These are phyloP conservation scores for Fonsecaea pedrosoi DNA, from an alignment of 2,329 filamentous ascomycete genomes.

Conservation along the genomic window DNA sequence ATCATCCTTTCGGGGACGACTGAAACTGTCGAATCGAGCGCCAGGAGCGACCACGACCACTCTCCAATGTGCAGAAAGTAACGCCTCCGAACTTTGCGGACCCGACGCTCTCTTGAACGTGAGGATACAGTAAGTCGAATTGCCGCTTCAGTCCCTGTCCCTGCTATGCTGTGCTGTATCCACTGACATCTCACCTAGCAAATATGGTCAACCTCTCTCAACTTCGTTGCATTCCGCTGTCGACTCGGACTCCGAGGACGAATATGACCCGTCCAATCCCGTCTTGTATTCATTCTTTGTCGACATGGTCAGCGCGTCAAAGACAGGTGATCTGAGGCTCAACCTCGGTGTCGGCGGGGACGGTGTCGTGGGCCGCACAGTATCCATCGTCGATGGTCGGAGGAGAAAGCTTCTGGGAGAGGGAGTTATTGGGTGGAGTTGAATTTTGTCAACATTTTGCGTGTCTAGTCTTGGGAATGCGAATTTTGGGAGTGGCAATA, in stretches of 20 bases:
- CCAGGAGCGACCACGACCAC: constrained; percentile 28
- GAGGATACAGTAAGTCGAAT: constrained; percentile 33
- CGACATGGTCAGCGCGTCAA: not conserved
- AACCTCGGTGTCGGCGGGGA: constrained; percentile 40
- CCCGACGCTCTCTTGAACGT: constrained; percentile 17
- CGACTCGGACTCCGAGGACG: constrained; percentile 10
- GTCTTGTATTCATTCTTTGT: constrained; percentile 37
- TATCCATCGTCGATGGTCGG: constrained; percentile 32
- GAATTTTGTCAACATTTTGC: constrained; percentile 9
- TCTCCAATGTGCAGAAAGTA: constrained; percentile 21
- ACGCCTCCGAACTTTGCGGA: not conserved
- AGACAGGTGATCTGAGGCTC: constrained; percentile 22
- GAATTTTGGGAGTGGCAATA: not conserved
- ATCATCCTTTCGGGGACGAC: constrained; percentile 31
- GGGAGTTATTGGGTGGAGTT: constrained; percentile 39
- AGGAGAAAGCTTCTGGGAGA: constrained; percentile 33
- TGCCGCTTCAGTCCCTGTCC: not conserved
- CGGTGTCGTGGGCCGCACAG: constrained; percentile 37
- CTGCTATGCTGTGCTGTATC: not conserved
- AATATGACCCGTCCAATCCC: constrained; percentile 25
- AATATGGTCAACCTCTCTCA: constrained; percentile 34
- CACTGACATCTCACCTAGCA: constrained; percentile 14
- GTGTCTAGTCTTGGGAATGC: too few species aligned
- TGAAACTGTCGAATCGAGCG: constrained; percentile 31
- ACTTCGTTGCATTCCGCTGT: not conserved